Conservation (phyloP, 2,329 filamentous ascomycete genomes). For the Colletotrichum liriopes region DNA sequence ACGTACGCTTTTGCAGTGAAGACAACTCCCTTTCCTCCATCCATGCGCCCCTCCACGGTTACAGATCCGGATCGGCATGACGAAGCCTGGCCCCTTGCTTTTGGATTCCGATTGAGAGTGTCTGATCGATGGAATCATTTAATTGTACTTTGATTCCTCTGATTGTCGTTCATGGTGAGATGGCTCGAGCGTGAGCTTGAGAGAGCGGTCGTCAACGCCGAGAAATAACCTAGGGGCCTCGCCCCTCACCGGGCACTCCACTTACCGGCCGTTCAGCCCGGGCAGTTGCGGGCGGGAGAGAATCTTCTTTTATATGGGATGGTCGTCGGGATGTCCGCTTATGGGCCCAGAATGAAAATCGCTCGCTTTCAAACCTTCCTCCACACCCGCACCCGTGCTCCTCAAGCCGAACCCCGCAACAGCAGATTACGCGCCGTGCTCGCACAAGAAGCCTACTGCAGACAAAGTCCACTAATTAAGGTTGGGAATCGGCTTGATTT, state of each 20-base stretch:
- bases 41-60: no score
- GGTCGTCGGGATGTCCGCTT: neutral
- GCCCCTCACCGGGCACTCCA: no score
- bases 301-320: neutral
- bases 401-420: neutral
- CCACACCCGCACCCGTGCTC: neutral
- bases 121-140: no score
- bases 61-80: no score
- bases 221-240: neutral
- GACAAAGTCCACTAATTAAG: slow-evolving; percentile 14
- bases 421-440: neutral
- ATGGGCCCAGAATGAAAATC: neutral
- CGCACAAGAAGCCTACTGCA: neutral
- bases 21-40: no score
- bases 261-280: neutral
- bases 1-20: no score
- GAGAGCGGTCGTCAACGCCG: neutral
- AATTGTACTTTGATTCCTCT: neutral
- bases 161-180: neutral
- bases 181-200: neutral
- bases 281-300: neutral
- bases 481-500: slow-evolving; percentile 19
- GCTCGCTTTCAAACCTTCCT: neutral
- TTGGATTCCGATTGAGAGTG: no score
- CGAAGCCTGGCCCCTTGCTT: no score